Conservation (phyloP, 2,329 filamentous ascomycete genomes). For the Clonostachys chloroleuca region DNA sequence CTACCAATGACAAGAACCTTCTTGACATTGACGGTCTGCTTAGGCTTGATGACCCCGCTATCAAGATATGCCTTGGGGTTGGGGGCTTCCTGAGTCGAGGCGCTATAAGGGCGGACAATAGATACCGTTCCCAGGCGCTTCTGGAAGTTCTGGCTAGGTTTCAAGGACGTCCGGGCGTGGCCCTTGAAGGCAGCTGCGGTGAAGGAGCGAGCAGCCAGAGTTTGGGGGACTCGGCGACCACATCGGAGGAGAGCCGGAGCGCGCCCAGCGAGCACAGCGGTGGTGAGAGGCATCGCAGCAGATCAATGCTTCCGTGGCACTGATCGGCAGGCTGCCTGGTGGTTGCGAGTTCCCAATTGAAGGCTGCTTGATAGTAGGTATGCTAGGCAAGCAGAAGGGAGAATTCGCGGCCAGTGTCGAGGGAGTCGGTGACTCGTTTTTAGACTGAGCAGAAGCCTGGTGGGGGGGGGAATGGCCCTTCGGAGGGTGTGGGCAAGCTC, state of each 20-base stretch:
- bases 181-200: conserved; percentile 23
- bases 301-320: conserved; percentile 27
- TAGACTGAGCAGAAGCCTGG: no score
- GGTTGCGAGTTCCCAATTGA: conserved; percentile 22
- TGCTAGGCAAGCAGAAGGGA: no score
- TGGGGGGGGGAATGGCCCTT: no score
- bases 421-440: no score
- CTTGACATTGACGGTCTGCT: conserved; percentile 82
- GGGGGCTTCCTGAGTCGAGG: conserved; percentile 61
- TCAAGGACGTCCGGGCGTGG: conserved; percentile 19
- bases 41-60: conserved; percentile 79
- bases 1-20: conserved; percentile 96
- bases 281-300: conserved; percentile 13
- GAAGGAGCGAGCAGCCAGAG: conserved; percentile 37
- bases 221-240: conserved; percentile 42
- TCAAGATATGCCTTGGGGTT: conserved; percentile 84
- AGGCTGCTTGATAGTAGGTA: neutral
- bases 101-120: conserved; percentile 33
- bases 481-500: no score
- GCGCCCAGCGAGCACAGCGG: conserved; percentile 43
- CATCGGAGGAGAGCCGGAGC: conserved; percentile 54
- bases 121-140: conserved; percentile 46
- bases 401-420: no score
- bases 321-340: conserved; percentile 25
- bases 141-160: conserved; percentile 8